Evolutionary conservation across 2,329 filamentous ascomycete genomes (phyloP).

Genomic region (Botryotinia convoluta): DNA sequence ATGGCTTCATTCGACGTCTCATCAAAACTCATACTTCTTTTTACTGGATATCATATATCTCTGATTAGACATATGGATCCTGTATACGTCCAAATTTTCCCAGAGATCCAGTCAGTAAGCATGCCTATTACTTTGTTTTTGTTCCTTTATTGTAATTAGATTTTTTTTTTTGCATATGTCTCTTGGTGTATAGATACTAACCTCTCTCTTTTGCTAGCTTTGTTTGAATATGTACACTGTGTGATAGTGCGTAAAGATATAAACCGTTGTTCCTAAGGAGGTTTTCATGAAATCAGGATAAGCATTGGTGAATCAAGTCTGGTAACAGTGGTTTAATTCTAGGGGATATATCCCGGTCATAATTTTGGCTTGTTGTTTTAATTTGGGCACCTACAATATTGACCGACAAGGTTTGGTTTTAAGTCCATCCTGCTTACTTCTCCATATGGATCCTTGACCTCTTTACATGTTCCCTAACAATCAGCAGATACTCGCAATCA

Average conservation of each 20-base stretch:
- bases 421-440: background rate
- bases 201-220: background rate
- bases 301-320: background rate
- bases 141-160: background rate
- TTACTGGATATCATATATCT: background rate
- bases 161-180: background rate
- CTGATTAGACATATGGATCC: background rate
- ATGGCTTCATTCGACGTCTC: background rate
- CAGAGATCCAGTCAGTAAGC: background rate
- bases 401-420: background rate
- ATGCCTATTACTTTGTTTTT: background rate
- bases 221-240: background rate
- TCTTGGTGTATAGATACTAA: background rate
- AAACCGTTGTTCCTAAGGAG: too few species aligned
- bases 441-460: background rate
- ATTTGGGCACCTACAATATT: background rate
- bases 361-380: background rate
- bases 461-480: background rate
- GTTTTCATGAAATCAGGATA: background rate
- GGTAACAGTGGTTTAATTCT: background rate
- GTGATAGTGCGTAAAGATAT: background rate
- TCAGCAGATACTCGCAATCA: background rate
- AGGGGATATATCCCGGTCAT: background rate
- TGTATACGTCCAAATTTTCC: background rate
- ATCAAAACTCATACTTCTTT: background rate